phyloP scores from a whole-genome alignment of 2,329 filamentous ascomycete genomes.

The Cadophora sp. region DNA sequence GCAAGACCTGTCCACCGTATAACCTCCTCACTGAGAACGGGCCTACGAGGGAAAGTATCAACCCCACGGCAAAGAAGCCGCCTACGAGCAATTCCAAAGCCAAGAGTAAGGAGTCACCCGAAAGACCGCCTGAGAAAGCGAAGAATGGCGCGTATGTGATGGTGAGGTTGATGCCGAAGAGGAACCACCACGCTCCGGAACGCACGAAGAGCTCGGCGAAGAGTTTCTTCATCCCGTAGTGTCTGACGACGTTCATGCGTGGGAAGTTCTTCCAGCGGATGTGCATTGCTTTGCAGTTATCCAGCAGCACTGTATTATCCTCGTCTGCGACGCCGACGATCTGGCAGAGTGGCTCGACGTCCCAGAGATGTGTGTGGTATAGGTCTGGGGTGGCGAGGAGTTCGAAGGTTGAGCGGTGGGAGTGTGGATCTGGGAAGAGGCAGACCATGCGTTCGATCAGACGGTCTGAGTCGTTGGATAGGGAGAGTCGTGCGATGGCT shows the following conservation, averaged over 20 bases:
- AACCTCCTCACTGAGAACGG: constrained; percentile 26
- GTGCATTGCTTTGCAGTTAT: constrained; percentile 42
- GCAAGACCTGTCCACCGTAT: constrained; percentile 33
- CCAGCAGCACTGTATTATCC: constrained; percentile 41
- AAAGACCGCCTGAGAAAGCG: neutral
- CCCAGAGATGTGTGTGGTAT: constrained; percentile 43
- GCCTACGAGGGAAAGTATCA: constrained; percentile 25
- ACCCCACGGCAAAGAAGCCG: constrained; percentile 23
- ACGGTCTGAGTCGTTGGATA: constrained; percentile 44
- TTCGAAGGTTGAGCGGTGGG: constrained; percentile 10
- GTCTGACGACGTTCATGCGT: constrained; percentile 10
- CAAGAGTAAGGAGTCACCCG: neutral
- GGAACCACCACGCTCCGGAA: constrained; percentile 21
- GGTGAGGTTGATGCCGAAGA: constrained; percentile 14
- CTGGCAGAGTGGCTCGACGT: constrained; percentile 44
- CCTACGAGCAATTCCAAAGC: constrained; percentile 12
- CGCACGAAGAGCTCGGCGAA: constrained; percentile 27
- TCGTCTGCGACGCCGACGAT: constrained; percentile 45
- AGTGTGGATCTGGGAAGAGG: constrained; percentile 28
- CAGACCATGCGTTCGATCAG: constrained; percentile 44
- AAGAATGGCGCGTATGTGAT: constrained; percentile 20
- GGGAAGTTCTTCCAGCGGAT: constrained; percentile 40
- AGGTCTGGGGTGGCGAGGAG: constrained; percentile 39
- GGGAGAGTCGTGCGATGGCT: constrained; percentile 43
- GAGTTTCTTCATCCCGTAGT: constrained; percentile 14